Conservation (phyloP, 140 eudicot species). For the Bidens hawaiensis region DNA sequence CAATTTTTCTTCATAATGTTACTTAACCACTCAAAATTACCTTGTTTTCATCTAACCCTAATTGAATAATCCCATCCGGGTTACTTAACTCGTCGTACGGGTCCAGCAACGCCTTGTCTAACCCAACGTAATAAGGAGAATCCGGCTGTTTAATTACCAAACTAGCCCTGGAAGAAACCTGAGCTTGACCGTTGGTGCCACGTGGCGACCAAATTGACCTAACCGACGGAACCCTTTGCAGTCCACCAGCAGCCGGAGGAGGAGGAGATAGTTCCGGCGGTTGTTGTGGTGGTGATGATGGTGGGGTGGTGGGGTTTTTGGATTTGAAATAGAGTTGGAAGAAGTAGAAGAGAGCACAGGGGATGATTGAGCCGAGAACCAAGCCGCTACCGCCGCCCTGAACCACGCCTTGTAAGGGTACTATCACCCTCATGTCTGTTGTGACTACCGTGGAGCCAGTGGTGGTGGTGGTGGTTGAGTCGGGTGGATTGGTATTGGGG, state of each 20-base stretch:
- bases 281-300: constrained; percentile 25
- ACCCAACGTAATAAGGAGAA: constrained; percentile 50
- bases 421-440: constrained; percentile 86
- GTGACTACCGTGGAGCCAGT: constrained; percentile 45
- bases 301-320: constrained; percentile 29
- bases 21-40: too few relatives aligned
- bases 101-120: constrained; percentile 42
- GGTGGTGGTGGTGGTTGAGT: constrained; percentile 24
- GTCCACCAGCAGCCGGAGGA: constrained; percentile 31
- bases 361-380: constrained; percentile 71
- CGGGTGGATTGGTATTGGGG: constrained; percentile 12
- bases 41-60: constrained; percentile 66
- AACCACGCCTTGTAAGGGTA: constrained; percentile 94
- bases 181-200: constrained; percentile 44
- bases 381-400: constrained; percentile 91
- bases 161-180: constrained; percentile 60
- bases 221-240: constrained; percentile 52
- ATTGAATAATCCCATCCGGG: constrained; percentile 67
- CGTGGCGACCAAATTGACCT: constrained; percentile 58
- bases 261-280: constrained; percentile 27
- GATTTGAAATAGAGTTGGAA: constrained; percentile 74
- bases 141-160: constrained; percentile 44
- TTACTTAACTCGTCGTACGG: constrained; percentile 44
- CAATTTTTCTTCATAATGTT: background rate
- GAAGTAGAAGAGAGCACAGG: constrained; percentile 91